phyloP scores from a whole-genome alignment of 495 filamentous ascomycete genomes.

The Penicillium lagena region DNA sequence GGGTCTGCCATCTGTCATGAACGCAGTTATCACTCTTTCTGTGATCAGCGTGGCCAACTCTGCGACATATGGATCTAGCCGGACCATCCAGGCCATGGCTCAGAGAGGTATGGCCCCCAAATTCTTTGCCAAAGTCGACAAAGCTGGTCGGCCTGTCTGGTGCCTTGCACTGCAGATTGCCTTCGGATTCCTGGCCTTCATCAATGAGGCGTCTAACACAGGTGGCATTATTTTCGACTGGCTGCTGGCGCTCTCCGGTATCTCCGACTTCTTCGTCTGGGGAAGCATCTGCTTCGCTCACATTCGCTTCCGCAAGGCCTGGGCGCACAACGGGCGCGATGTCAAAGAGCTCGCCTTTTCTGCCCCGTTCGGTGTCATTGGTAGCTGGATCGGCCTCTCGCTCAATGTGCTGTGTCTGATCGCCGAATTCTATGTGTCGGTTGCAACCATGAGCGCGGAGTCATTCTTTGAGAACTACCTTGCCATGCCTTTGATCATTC shows the following conservation, averaged over 20 bases:
- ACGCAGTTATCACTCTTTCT: constrained; percentile 65
- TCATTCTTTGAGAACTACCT: constrained; percentile 60
- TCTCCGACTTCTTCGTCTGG: constrained; percentile 65
- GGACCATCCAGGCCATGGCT: constrained; percentile 58
- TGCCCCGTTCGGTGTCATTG: constrained; percentile 58
- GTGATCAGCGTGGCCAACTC: constrained; percentile 63
- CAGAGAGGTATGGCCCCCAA: constrained; percentile 51
- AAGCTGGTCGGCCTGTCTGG: constrained; percentile 48
- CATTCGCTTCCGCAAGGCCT: constrained; percentile 65
- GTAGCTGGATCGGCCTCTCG: constrained; percentile 58
- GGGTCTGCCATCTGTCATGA: constrained; percentile 66
- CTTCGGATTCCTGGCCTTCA: constrained; percentile 51
- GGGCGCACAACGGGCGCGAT: constrained; percentile 47
- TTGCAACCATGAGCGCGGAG: constrained; percentile 40
- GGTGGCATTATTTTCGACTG: constrained; percentile 46
- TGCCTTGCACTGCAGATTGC: constrained; percentile 45
- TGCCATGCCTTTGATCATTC: constrained; percentile 50
- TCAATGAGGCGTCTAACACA: constrained; percentile 35
- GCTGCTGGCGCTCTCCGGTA: constrained; percentile 63
- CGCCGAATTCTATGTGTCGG: constrained; percentile 48
- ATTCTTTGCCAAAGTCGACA: constrained; percentile 51
- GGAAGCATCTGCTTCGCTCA: constrained; percentile 65
- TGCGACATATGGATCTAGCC: constrained; percentile 54
- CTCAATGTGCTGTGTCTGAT: constrained; percentile 56
- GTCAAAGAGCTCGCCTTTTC: constrained; percentile 67